Conservation (phyloP, 75 land plant genomes). For the Larix kaempferi region DNA sequence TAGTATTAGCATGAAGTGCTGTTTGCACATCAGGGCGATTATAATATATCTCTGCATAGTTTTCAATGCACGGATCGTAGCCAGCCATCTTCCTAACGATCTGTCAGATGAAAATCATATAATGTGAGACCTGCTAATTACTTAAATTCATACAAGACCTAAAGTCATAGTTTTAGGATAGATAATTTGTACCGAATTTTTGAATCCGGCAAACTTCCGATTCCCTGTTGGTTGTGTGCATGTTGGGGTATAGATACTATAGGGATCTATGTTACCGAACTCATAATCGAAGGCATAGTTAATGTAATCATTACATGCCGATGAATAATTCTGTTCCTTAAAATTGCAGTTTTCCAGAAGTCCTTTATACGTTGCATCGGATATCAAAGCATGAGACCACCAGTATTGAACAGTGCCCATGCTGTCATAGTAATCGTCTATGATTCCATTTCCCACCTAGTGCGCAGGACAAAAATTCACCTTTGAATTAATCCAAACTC, state of each 20-base stretch:
- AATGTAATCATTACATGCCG: constrained; percentile 25
- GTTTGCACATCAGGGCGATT: constrained; percentile 87
- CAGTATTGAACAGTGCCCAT: constrained; percentile 84
- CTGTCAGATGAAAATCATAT: not conserved
- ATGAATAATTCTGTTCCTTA: constrained; percentile 40
- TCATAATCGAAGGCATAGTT: constrained; percentile 37
- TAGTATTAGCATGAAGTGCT: constrained; percentile 85
- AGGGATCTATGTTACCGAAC: constrained; percentile 74
- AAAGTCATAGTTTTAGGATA: not conserved
- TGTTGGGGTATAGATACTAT: constrained; percentile 69
- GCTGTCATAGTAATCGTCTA: constrained; percentile 76
- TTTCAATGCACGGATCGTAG: constrained; percentile 80
- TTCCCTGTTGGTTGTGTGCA: constrained; percentile 28
- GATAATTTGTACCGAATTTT: too few relatives aligned
- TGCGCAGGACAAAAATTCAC: too few relatives aligned
- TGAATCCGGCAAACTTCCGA: not conserved
- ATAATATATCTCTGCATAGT: constrained; percentile 61
- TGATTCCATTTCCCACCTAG: constrained; percentile 81
- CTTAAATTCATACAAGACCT: too few relatives aligned
- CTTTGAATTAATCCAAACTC: too few relatives aligned
- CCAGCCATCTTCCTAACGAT: constrained; percentile 9
- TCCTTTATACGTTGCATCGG: constrained; percentile 56
- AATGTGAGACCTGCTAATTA: not conserved
- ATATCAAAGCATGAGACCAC: constrained; percentile 87
- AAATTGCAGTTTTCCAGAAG: constrained; percentile 31